Conservation (phyloP, 1,284 basidiomycete genomes). For the Pyrrhoderma lamaoense region DNA sequence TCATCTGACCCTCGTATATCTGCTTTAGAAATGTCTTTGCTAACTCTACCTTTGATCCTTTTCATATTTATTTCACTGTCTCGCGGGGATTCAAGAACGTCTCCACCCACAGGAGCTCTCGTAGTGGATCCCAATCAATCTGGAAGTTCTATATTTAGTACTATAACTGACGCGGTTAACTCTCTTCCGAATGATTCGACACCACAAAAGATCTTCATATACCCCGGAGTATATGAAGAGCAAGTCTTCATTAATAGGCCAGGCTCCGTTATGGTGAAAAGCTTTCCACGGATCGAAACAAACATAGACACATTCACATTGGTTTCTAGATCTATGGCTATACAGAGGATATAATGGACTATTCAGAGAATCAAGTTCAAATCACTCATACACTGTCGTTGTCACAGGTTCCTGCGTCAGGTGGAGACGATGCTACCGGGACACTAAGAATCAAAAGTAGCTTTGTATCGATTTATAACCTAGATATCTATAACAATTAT, state of each 20-base stretch:
- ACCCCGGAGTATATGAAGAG: constrained; percentile 27
- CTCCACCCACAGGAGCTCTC: constrained; percentile 26
- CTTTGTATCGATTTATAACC: neutral
- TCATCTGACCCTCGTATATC: too few relatives aligned
- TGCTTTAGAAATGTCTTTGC: neutral
- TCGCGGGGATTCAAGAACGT: constrained; percentile 21
- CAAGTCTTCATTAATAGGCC: constrained; percentile 27
- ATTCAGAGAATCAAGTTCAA: constrained; percentile 24
- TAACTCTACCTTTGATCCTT: neutral
- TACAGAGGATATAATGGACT: constrained; percentile 24
- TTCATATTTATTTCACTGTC: neutral
- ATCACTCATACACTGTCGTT: neutral
- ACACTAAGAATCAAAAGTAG: neutral
- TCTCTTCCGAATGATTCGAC: constrained; percentile 27
- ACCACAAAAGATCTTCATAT: constrained; percentile 27
- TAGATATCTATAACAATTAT: neutral
- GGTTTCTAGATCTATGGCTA: constrained; percentile 26
- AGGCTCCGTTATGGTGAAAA: constrained; percentile 24
- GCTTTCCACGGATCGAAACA: neutral
- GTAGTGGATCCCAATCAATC: constrained; percentile 24
- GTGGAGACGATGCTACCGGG: neutral
- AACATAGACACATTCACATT: neutral
- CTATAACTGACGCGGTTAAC: constrained; percentile 25
- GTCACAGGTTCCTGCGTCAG: neutral
- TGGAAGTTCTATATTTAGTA: constrained; percentile 25